Evolutionary conservation across 805 yeast genomes (phyloP).

Genomic region (Barnettozyma wickerhamii): DNA sequence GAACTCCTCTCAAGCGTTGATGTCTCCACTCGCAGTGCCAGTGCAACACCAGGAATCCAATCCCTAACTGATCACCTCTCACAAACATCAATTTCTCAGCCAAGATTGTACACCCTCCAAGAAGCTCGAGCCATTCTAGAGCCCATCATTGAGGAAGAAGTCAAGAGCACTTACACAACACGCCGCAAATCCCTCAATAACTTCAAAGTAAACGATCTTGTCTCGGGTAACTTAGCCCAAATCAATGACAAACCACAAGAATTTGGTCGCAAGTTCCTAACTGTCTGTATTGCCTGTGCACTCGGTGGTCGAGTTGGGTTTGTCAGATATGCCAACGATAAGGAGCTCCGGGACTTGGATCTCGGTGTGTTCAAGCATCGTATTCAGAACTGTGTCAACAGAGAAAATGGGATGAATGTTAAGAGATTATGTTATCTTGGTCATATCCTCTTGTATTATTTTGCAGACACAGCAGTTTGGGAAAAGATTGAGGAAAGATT

Average conservation of each 20-base stretch:
- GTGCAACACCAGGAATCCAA: not conserved
- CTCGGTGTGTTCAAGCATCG: not conserved
- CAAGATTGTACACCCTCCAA: not conserved
- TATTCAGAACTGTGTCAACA: not conserved
- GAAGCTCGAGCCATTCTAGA: not conserved
- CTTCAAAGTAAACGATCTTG: not conserved
- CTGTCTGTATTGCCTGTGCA: conserved; percentile 12
- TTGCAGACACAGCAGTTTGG: conserved; percentile 1
- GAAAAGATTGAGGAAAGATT: conserved; percentile 1
- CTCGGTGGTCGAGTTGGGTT: conserved; percentile 13
- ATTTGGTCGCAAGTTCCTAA: conserved; percentile 12
- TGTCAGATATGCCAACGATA: not conserved
- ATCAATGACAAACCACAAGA: conserved; percentile 1
- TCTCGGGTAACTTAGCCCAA: not conserved
- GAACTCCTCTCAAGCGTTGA: no score
- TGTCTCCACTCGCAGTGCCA: not conserved
- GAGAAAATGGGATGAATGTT: conserved; percentile 1
- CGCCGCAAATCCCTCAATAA: no score
- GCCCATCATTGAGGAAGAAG: not conserved
- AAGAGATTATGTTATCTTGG: conserved; percentile 8
- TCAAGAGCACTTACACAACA: not conserved
- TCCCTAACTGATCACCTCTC: not conserved
- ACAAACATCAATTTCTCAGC: no score
- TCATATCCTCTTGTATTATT: conserved; percentile 8
- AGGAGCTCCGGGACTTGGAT: not conserved